Conservation (phyloP, 2,329 filamentous ascomycete genomes). For the Colletotrichum sublineola region DNA sequence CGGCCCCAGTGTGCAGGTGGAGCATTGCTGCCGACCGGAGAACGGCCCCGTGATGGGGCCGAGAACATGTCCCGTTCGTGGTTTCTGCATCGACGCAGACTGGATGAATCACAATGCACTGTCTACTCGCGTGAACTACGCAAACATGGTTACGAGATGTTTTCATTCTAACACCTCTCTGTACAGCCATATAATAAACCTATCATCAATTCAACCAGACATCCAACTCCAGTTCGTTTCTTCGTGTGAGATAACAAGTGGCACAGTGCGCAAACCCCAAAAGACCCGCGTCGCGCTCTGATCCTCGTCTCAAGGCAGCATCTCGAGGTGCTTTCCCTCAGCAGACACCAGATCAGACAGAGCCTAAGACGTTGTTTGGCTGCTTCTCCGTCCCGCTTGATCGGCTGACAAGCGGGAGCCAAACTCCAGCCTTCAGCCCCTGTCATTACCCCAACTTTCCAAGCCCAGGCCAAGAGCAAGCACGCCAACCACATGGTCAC, state of each 20-base stretch:
- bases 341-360: slow-evolving; percentile 16
- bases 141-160: background rate
- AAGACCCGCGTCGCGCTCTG: slow-evolving; percentile 5
- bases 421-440: slow-evolving; percentile 17
- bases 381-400: slow-evolving; percentile 26
- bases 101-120: background rate
- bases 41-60: slow-evolving; percentile 32
- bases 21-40: slow-evolving; percentile 1
- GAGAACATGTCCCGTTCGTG: slow-evolving; percentile 9
- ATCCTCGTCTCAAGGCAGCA: slow-evolving; percentile 13
- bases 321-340: slow-evolving; percentile 23
- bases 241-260: slow-evolving; percentile 9
- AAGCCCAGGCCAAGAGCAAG: slow-evolving; percentile 16
- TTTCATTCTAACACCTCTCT: background rate
- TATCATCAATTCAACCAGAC: background rate
- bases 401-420: slow-evolving; percentile 32
- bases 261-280: background rate
- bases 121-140: background rate
- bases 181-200: background rate
- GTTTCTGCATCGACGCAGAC: background rate
- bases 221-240: slow-evolving; percentile 9
- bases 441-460: slow-evolving; percentile 39
- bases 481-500: slow-evolving; percentile 25
- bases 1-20: slow-evolving; percentile 26
- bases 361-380: slow-evolving; percentile 1